Percentiles rank a stretch among this genome's conserved stretches.
phyloP scores from a whole-genome alignment of 73 alveolate species.

The Paramecium tetraurelia region DNA sequence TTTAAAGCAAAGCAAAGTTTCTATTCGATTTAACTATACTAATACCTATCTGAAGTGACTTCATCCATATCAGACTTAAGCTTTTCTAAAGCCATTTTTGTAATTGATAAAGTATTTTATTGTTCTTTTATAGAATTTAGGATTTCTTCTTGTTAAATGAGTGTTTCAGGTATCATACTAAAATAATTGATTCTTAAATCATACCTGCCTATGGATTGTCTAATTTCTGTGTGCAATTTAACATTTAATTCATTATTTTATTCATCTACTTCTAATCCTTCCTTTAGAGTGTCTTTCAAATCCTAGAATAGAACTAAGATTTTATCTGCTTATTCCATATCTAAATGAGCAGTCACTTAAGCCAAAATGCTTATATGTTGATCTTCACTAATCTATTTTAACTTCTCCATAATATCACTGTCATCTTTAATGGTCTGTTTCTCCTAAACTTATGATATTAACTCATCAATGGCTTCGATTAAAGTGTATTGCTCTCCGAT shows the following conservation, averaged over 20 bases:
- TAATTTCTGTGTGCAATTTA: background rate
- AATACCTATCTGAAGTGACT: background rate
- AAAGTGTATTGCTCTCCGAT: background rate
- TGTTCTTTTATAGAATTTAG: background rate
- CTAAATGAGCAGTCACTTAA: background rate
- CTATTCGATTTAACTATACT: background rate
- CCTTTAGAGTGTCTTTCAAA: background rate
- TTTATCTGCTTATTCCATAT: background rate
- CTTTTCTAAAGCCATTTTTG: background rate
- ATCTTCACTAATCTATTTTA: background rate
- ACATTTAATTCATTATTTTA: background rate
- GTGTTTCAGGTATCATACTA: conserved; percentile 12
- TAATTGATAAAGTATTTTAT: background rate
- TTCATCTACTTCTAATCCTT: background rate
- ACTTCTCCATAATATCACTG: background rate
- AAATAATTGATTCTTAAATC: background rate
- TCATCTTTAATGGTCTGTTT: background rate
- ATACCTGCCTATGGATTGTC: background rate
- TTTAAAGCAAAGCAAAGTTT: background rate
- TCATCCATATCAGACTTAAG: background rate
- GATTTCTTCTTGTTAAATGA: background rate
- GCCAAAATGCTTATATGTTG: background rate
- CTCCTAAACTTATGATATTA: background rate
- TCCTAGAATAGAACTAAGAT: background rate
- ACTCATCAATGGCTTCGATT: background rate